Base-by-base conservation (phyloP, 192 early-diverging fungal genomes). In the Coemansia nantahalensis region DNA sequence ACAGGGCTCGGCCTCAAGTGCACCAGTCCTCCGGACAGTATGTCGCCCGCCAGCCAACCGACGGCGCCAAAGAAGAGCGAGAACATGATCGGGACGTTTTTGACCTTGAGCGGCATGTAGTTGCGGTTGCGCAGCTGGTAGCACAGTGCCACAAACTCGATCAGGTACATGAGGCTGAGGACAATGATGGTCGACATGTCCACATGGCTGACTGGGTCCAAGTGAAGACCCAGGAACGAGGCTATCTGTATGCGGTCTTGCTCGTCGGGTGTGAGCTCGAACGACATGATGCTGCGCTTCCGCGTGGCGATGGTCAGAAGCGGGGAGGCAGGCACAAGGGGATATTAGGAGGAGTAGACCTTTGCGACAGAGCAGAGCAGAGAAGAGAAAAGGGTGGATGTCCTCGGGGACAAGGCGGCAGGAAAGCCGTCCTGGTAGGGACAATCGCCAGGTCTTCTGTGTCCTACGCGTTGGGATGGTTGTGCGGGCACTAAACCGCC, bases 11-110 rank as follows among this genome's bases (percentile, higher is more conserved):
- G 41, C 10, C 31, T 9, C 5, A 75, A 35, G 22, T 75, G 64
- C 17, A 66, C 59, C 14, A 75, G 32, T 1, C 71, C 71, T 16
- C 71, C 41, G 14, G 71, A 66, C 14, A 62, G 59, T 12, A 75
- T 67, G 31, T 75, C 71, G 39, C 71, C 71, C 1, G 62, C 13
- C 4, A 75, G 43, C 63, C 63, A 75, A 1, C 28, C 21, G 3
- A 75, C 44, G 0, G 39, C 59, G 7, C 64, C 71, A 32, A 67
- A 39, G 16, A 54, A 75, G 9, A 75, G 42, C 4, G 64, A 62
- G n/a, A 62, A 51, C 71, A 75, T 75, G 9, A 67, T 9, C 1
- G 63, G 64, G 11, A 75, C 56, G 30, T 67, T 75, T 44, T 75
- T 75, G 15, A 48, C 64, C 14, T 54, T 54, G 8, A 75, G 52